Evolutionary conservation across 73 alveolate genomes (phyloP).

Genomic region (Paramecium sexaurelia): DNA sequence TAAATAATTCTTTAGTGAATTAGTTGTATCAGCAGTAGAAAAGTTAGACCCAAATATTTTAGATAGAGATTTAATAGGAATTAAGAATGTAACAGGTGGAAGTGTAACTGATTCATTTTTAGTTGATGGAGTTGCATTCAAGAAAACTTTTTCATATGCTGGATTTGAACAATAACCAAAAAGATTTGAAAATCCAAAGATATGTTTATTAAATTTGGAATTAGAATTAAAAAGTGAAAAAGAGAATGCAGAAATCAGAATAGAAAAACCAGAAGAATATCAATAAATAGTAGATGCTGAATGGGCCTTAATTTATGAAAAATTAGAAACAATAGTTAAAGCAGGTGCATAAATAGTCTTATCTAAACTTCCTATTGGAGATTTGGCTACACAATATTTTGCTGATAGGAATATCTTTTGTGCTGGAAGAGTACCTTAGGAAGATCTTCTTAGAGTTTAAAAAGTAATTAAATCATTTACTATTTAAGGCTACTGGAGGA

Average conservation of each 20-base stretch:
- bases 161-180: constrained; percentile 99
- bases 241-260: constrained; percentile 95
- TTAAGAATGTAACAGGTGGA: constrained; percentile 95
- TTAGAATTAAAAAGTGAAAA: constrained; percentile 97
- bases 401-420: constrained; percentile 95
- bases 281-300: constrained; percentile 98
- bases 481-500: constrained; percentile 92
- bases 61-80: constrained; percentile 86
- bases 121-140: constrained; percentile 98
- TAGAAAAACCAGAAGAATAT: constrained; percentile 94
- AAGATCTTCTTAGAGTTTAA: constrained; percentile 91
- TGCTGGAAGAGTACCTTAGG: constrained; percentile 94
- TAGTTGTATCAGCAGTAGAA: constrained; percentile 96
- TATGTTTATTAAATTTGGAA: constrained; percentile 89
- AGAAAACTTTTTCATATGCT: constrained; percentile 95
- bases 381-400: constrained; percentile 94
- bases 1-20: constrained; percentile 96
- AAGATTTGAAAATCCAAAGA: constrained; percentile 92
- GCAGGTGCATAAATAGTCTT: constrained; percentile 95
- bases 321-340: constrained; percentile 88
- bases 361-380: constrained; percentile 98
- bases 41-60: constrained; percentile 86
- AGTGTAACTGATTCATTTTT: constrained; percentile 85
- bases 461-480: constrained; percentile 44
- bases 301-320: constrained; percentile 96